Conservation (phyloP, 495 filamentous ascomycete species). For the Margaritispora aquatica region DNA sequence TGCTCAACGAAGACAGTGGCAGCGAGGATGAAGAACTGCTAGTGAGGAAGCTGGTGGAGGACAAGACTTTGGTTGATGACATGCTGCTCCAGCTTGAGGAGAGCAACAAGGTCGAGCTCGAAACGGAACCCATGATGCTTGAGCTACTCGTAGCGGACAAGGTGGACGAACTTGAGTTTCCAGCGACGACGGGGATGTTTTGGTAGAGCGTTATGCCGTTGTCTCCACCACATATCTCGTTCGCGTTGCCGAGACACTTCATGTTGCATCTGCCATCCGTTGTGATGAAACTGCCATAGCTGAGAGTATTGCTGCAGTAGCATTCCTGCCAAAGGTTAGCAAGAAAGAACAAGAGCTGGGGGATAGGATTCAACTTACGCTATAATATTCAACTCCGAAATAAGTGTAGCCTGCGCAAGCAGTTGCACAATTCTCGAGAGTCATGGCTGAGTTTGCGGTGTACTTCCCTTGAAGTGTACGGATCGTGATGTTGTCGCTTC, state of each 20-base stretch:
- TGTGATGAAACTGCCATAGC: constrained; percentile 21
- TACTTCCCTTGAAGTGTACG: constrained; percentile 13
- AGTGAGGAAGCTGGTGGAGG: not conserved
- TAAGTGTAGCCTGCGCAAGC: constrained; percentile 27
- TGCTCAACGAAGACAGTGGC: not conserved
- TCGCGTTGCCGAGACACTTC: constrained; percentile 12
- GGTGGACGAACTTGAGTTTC: not conserved
- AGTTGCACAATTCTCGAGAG: constrained; percentile 26
- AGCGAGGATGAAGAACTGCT: not conserved
- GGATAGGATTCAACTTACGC: too few relatives aligned
- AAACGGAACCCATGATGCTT: not conserved
- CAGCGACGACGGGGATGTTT: not conserved
- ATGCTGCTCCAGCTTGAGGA: not conserved
- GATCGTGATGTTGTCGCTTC: constrained; percentile 16
- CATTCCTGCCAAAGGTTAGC: too few relatives aligned
- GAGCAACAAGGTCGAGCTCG: not conserved
- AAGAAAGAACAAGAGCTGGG: too few relatives aligned
- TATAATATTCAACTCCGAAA: constrained; percentile 30
- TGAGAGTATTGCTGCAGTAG: constrained; percentile 42
- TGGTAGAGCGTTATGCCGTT: constrained; percentile 15
- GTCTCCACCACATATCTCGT: constrained; percentile 17
- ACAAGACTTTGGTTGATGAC: not conserved
- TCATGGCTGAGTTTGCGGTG: constrained; percentile 11
- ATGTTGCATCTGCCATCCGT: constrained; percentile 3
- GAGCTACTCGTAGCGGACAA: not conserved